Evolutionary conservation across 257 asterid genomes (phyloP).

Genomic region (Solanum etuberosum): DNA sequence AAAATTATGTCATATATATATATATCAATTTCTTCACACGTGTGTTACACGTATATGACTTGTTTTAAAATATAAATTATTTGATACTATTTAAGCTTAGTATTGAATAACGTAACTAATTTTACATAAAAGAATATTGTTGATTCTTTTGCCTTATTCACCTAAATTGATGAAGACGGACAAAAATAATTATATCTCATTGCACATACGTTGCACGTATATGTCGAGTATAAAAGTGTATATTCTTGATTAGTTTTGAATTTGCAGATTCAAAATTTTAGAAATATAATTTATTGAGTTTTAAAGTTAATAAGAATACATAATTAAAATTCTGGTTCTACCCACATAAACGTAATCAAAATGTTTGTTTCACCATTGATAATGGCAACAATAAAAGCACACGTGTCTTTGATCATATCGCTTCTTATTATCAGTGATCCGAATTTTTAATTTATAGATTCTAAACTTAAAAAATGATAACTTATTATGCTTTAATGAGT

Average conservation of each 20-base stretch:
- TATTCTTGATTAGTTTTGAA: neutral
- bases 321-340: neutral
- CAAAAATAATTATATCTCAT: no score
- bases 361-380: neutral
- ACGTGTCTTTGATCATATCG: neutral
- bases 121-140: neutral
- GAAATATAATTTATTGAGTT: neutral
- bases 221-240: no score
- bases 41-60: no score
- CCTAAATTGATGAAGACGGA: no score
- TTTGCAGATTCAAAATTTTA: neutral
- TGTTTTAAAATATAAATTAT: no score
- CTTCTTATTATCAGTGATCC: fast-evolving
- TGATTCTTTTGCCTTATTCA: no score
- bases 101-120: neutral
- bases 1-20: no score
- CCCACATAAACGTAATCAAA: no score
- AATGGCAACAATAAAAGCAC: neutral
- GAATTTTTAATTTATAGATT: no score
- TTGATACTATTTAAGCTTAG: neutral
- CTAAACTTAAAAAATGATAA: no score
- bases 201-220: neutral
- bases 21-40: no score
- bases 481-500: no score
- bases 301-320: neutral